phyloP scores from a whole-genome alignment of 108 stramenopile genomes.

The Craspedostauros australis region DNA sequence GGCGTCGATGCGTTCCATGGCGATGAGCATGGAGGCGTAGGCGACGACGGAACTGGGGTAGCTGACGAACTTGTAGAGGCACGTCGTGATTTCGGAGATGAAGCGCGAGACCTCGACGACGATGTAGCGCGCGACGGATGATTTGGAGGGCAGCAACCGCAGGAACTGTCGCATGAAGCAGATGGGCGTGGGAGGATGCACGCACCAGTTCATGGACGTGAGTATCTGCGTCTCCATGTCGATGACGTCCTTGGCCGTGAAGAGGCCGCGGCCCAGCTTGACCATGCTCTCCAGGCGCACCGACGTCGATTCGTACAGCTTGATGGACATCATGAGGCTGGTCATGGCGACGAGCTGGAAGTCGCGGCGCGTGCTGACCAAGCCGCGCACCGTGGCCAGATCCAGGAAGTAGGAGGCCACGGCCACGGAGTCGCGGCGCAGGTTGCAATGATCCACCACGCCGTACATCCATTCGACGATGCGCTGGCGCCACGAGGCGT shows the following conservation, averaged over 20 bases:
- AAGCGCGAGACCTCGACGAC: slow-evolving; percentile 51
- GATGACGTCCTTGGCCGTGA: slow-evolving; percentile 53
- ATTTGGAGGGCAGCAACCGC: slow-evolving; percentile 29
- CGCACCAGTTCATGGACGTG: slow-evolving; percentile 50
- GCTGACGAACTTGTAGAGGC: slow-evolving; percentile 47
- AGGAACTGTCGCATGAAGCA: slow-evolving; percentile 47
- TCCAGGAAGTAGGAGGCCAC: slow-evolving; percentile 60
- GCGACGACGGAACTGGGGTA: slow-evolving; percentile 44
- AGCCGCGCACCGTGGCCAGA: slow-evolving; percentile 21
- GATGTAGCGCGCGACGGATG: slow-evolving; percentile 32
- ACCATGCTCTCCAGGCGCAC: slow-evolving; percentile 61
- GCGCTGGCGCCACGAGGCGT: slow-evolving; percentile 51
- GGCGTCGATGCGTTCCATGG: slow-evolving; percentile 48
- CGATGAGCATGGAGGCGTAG: slow-evolving; percentile 40
- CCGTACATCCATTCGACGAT: slow-evolving; percentile 77
- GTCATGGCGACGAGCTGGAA: slow-evolving; percentile 71
- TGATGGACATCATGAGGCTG: slow-evolving; percentile 69
- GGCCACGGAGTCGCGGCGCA: slow-evolving; percentile 59
- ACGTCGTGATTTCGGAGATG: slow-evolving; percentile 45
- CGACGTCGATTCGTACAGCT: slow-evolving; percentile 54
- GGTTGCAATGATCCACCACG: slow-evolving; percentile 54
- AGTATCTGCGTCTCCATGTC: slow-evolving; percentile 61
- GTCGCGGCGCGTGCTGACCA: slow-evolving; percentile 32
- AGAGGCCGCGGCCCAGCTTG: slow-evolving; percentile 44
- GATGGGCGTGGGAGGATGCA: slow-evolving; percentile 67